These are phyloP conservation scores for Fusarium lateritium DNA, from an alignment of 2,329 filamentous ascomycete genomes.

Conservation along the genomic window DNA sequence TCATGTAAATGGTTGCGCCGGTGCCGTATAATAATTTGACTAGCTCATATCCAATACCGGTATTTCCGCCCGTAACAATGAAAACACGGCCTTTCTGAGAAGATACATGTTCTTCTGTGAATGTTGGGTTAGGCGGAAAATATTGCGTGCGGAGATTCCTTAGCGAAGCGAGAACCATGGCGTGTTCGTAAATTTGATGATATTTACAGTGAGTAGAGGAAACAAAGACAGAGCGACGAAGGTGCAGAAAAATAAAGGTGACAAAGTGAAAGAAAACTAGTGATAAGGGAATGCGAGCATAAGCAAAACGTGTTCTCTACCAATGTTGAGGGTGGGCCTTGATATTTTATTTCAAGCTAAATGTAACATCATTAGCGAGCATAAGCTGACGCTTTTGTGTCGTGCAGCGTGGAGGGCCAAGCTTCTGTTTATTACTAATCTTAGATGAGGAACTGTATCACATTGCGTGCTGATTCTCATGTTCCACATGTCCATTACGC, in stretches of 20 bases:
- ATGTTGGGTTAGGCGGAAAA: conserved; percentile 42
- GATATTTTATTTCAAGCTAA: no score
- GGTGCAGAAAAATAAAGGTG: no score
- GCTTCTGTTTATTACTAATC: no score
- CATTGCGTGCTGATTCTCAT: no score
- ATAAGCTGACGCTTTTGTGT: no score
- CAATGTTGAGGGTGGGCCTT: no score
- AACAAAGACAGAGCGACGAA: background rate
- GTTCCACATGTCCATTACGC: no score
- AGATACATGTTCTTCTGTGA: conserved; percentile 48
- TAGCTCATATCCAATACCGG: conserved; percentile 66
- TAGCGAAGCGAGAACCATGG: background rate
- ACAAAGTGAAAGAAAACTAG: background rate
- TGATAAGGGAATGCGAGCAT: background rate
- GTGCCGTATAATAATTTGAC: conserved; percentile 66
- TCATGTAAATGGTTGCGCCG: conserved; percentile 69
- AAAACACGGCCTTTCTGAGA: conserved; percentile 52
- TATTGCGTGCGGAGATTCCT: conserved; percentile 22
- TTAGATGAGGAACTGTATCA: no score
- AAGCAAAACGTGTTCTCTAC: no score
- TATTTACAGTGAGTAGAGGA: no score
- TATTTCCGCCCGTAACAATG: conserved; percentile 65
- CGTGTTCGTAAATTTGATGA: background rate
- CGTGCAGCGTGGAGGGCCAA: no score
- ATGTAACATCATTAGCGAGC: no score